These are phyloP conservation scores for Trichomonascus vanleenenianus DNA, from an alignment of 805 yeast genomes.

Conservation along the genomic window DNA sequence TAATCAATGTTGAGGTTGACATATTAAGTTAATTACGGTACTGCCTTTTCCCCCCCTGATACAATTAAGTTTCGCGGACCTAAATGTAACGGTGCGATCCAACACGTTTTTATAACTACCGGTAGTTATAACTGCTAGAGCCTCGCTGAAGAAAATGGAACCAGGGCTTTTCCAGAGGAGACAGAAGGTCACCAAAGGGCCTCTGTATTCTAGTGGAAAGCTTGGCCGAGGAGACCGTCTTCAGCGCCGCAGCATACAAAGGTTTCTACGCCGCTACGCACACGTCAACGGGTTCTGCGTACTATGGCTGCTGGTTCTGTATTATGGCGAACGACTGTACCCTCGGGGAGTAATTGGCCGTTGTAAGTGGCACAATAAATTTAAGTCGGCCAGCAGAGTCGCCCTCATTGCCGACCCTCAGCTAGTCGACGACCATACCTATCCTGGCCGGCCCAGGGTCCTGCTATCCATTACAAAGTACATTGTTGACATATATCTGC, in stretches of 20 bases:
- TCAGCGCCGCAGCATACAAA: not conserved
- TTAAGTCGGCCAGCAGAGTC: slow-evolving; percentile 25
- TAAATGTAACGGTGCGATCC: no score
- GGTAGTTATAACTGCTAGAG: not conserved
- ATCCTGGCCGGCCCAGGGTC: slow-evolving; percentile 56
- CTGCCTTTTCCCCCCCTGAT: not conserved
- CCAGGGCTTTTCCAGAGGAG: not conserved
- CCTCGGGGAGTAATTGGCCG: slow-evolving; percentile 38
- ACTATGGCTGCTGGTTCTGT: slow-evolving; percentile 39
- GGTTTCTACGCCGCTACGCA: not conserved
- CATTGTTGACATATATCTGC: slow-evolving; percentile 71
- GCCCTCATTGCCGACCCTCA: slow-evolving; percentile 89
- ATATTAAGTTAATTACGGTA: not conserved
- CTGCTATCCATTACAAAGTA: slow-evolving; percentile 49
- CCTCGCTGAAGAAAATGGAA: not conserved
- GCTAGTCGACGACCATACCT: slow-evolving; percentile 79
- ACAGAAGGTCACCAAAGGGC: not conserved
- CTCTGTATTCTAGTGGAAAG: not conserved
- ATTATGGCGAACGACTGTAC: slow-evolving; percentile 47
- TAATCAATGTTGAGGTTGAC: not conserved
- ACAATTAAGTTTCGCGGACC: not conserved
- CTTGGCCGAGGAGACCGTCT: not conserved
- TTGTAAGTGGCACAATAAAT: slow-evolving; percentile 47
- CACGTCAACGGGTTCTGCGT: slow-evolving; percentile 16
- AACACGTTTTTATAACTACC: not conserved